Base-by-base conservation (phyloP, 2,329 filamentous ascomycete species). In the Aspergillus sp. region DNA sequence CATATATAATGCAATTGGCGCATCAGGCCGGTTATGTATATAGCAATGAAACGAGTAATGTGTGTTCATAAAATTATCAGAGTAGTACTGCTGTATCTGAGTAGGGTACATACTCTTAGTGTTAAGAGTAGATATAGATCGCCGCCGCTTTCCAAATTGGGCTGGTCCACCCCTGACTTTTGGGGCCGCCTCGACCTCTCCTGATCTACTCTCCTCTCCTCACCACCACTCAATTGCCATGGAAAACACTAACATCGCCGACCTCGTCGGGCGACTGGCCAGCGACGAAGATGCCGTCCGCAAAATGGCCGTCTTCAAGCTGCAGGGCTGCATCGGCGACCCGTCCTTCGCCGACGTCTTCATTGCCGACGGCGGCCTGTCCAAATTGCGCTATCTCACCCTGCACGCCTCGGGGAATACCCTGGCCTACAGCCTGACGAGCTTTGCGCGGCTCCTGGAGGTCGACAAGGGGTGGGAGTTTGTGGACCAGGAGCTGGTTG, bases 221-320 rank as follows among this genome's bases (percentile, higher is more conserved):
- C 17, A 24, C 15, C 17, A 15, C 19, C 11, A 13, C 29, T 16
- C 14, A 10, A n/a, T n/a, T 17, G 26, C 12, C 39, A 74, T 75
- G 71, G 71, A 74, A 36, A 68, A 59, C 50, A 58, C 69, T 51
- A 70, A 71, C 51, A 62, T 77, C 39, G 59, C 69, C 29, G 72
- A 76, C 44, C 61, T 78, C 44, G 71, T 79, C 38, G 66, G 69
- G 41, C 68, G 73, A 32, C 63, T 80, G 37, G 66, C 69, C 27
- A 74, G 72, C 45, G 71, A 75, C 35, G 74, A 94, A 63, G 91
- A 98, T 69, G 88, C 85, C 35, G 80, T 85, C 47, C 85, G 88
- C 53, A 98, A 98, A 63, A 95, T 96, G 85, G 91, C 91, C 39
- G 91, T 93, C 40, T 98, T 98, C 74, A 95, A 95, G 67, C 77